phyloP scores from a whole-genome alignment of 306 rosid species.

The Medicago lupulina region DNA sequence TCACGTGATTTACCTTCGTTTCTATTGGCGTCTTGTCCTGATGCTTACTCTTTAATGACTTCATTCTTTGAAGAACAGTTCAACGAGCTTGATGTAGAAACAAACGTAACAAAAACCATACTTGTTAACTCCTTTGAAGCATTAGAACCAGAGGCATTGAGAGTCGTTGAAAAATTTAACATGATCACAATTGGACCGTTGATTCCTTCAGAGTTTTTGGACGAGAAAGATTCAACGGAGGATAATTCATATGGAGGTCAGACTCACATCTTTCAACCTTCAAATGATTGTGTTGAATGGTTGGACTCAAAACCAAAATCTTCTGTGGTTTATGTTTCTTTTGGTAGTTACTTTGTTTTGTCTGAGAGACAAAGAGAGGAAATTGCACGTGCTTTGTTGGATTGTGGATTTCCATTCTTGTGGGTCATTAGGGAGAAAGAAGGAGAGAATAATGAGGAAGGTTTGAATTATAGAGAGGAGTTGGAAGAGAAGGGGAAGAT shows the following conservation, averaged over 20 bases:
- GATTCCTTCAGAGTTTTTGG: constrained; percentile 43
- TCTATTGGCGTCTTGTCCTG: neutral
- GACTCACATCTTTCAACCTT: constrained; percentile 21
- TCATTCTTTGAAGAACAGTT: constrained; percentile 34
- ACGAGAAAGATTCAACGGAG: neutral
- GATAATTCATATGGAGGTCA: constrained; percentile 50
- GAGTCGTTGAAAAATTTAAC: constrained; percentile 19
- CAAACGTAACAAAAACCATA: constrained; percentile 1
- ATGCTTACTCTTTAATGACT: neutral
- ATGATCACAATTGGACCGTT: constrained; percentile 64
- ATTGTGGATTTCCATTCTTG: constrained; percentile 52
- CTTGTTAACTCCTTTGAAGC: constrained; percentile 55
- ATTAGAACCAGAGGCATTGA: constrained; percentile 46
- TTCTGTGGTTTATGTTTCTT: constrained; percentile 63
- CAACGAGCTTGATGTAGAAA: constrained; percentile 31
- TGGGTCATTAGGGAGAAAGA: constrained; percentile 56
- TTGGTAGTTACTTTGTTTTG: constrained; percentile 54
- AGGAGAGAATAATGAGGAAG: constrained; percentile 34
- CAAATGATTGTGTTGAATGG: constrained; percentile 53
- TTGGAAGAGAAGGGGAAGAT: constrained; percentile 49
- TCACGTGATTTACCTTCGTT: constrained; percentile 14
- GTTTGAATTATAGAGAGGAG: constrained; percentile 29
- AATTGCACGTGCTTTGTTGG: constrained; percentile 57
- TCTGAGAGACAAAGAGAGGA: constrained; percentile 58
- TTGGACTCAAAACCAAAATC: constrained; percentile 46